A percentile compares a stretch with the other conserved stretches of the same genome.
phyloP scores from a whole-genome alignment of 495 filamentous ascomycete genomes.

The Penicillium soppii region DNA sequence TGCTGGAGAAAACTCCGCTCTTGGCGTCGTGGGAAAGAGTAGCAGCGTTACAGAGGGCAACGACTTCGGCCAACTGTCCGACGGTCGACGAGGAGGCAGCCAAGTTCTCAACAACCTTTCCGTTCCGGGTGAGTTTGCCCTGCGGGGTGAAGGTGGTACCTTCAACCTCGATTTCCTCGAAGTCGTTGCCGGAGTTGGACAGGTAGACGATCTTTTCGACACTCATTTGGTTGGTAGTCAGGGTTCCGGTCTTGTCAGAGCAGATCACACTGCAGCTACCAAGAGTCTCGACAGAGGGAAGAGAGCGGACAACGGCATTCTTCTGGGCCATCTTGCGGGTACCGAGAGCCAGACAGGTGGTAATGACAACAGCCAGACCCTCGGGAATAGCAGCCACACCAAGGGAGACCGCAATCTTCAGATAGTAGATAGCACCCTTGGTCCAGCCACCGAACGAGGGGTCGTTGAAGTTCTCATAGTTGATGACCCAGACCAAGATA shows the following conservation, averaged over 20 bases:
- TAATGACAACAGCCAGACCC: conserved; percentile 96
- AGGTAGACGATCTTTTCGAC: conserved; percentile 90
- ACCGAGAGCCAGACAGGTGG: conserved; percentile 91
- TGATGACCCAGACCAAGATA: conserved; percentile 96
- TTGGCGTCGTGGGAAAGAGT: conserved; percentile 79
- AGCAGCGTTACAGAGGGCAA: conserved; percentile 88
- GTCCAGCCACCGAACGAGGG: conserved; percentile 90
- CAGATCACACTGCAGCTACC: conserved; percentile 99
- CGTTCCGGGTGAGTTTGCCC: conserved; percentile 66
- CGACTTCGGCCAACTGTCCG: conserved; percentile 78
- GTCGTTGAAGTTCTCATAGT: conserved; percentile 95
- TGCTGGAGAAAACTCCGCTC: conserved; percentile 69
- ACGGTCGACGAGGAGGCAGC: conserved; percentile 76
- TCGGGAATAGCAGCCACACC: conserved; percentile 98
- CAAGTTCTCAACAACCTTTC: conserved; percentile 66
- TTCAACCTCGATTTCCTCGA: conserved; percentile 89
- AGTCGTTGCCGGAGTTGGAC: conserved; percentile 63
- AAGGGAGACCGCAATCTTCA: conserved; percentile 98
- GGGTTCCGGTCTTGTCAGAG: conserved; percentile 98
- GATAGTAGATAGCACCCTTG: conserved; percentile 98
- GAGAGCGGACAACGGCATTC: conserved; percentile 92
- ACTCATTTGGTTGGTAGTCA: conserved; percentile 99
- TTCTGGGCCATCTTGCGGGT: conserved; percentile 98
- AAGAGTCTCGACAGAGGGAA: conserved; percentile 96
- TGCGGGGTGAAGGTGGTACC: conserved; percentile 91